Evolutionary conservation across 148 eudicot genomes (phyloP).

Genomic region (Silene latifolia): DNA sequence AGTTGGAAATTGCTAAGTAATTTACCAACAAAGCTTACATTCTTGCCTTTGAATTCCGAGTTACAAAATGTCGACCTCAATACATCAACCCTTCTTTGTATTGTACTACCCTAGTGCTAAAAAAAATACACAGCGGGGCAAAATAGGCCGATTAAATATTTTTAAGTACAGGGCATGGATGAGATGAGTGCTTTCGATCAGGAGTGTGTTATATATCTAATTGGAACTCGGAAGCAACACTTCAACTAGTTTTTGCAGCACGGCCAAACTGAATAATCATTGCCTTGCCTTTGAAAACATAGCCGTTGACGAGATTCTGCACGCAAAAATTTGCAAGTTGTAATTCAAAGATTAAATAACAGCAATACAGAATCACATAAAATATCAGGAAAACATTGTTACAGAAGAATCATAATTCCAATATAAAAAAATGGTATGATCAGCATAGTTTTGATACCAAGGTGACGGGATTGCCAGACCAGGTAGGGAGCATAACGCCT

Average conservation of each 20-base stretch:
- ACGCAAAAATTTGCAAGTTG: background rate
- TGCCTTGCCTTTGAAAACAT: slow-evolving; percentile 88
- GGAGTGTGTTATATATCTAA: no score
- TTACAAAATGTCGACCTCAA: no score
- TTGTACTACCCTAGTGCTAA: no score
- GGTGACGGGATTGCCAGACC: background rate
- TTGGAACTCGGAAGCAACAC: no score
- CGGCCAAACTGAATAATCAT: slow-evolving; percentile 92
- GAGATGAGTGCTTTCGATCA: no score
- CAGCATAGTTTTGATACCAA: background rate
- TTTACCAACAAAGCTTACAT: no score
- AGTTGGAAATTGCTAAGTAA: no score
- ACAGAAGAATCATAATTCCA: background rate
- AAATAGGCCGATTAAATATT: no score
- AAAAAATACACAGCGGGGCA: no score
- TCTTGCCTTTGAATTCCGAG: no score
- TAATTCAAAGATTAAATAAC: background rate
- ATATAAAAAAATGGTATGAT: background rate
- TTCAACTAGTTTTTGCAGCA: slow-evolving; percentile 37
- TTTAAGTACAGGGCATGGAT: no score
- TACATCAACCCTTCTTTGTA: no score
- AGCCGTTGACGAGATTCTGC: slow-evolving; percentile 87
- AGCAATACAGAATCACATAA: background rate
- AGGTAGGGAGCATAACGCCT: background rate
- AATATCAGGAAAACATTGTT: background rate